Base-by-base conservation (phyloP, 768 basidiomycete genomes). In the Plicaturopsis crispa region DNA sequence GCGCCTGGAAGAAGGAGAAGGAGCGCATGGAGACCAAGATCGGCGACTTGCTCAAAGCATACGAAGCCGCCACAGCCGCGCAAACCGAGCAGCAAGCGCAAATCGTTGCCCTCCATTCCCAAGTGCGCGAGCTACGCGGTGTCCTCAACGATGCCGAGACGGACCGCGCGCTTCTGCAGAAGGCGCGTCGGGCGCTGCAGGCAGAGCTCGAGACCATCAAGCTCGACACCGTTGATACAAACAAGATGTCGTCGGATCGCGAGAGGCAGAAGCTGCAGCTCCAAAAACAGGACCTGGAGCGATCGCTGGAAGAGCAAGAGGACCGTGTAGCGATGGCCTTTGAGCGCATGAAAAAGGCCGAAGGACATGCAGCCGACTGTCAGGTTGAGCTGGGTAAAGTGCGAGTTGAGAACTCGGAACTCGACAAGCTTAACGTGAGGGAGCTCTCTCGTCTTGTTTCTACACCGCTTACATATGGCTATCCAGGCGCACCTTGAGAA, bases 21-120 rank as follows among this genome's bases (percentile, higher is more conserved):
- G 87, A 90, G 42, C 80, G 85, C 8, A 65, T 90, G 62, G 86
- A 91, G 44, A 82, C 75, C 37, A 89, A 86, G 70, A 86, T 91
- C 38, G 56, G 55, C 4, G 84, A 90, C 54, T 52, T 88, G 41
- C 79, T 73, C 17, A 79, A 77, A 39, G 86, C 82, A 1, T 88
- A 80, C 53, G 84, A 88, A 47, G 67, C 79, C 1, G 80, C 85
- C 2, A 73, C 70, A 1, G 71, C 70, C 28, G 80, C 75, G 1
- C 86, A 88, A 49, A 64, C 77, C 0, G 88, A 90, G 48, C 89
- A 90, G 48, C 87, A 89, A 52, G 66, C 80, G 0, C 89, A 89
- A 45, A 89, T 91, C 33, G 82, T 86, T 20, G 72, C 81, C 2
- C 69, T 90, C 12, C 84, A 90, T 50, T 85, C 84, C 1, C 87